Conservation (phyloP, 2,329 filamentous ascomycete species). For the Hypoxylon sp. region DNA sequence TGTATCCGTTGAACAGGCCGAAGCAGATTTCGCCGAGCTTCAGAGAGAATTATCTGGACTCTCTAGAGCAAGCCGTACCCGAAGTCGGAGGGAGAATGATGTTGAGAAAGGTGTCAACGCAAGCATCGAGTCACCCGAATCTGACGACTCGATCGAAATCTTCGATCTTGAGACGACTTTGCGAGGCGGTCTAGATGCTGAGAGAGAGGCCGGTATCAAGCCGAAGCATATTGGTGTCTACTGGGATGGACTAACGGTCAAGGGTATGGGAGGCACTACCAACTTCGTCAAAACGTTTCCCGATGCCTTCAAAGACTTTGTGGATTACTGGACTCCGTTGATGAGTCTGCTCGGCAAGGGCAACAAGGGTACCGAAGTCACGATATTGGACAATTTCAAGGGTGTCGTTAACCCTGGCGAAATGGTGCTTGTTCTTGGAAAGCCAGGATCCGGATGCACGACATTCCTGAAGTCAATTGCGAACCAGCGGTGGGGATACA, state of each 20-base stretch:
- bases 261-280: conserved; percentile 79
- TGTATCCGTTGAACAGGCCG: conserved; percentile 76
- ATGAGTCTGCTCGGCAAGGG: conserved; percentile 75
- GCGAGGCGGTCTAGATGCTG: conserved; percentile 78
- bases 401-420: conserved; percentile 84
- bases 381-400: conserved; percentile 80
- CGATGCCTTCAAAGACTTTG: conserved; percentile 81
- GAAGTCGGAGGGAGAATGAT: conserved; percentile 62
- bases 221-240: conserved; percentile 84
- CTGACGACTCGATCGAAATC: conserved; percentile 66
- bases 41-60: conserved; percentile 72
- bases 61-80: conserved; percentile 66
- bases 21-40: conserved; percentile 79
- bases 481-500: conserved; percentile 74
- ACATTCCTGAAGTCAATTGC: conserved; percentile 78
- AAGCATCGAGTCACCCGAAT: conserved; percentile 57
- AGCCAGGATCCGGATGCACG: conserved; percentile 80
- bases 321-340: conserved; percentile 79
- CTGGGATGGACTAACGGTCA: conserved; percentile 84
- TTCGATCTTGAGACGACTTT: conserved; percentile 85
- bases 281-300: conserved; percentile 84
- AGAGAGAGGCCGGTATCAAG: conserved; percentile 83
- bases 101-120: conserved; percentile 68
- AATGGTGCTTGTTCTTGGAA: conserved; percentile 88
- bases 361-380: conserved; percentile 78